Evolutionary conservation across 129 eudicot species (phyloP), one percentile per base, ranked within the genome.

Genomic region (Tagetes erecta): DNA sequence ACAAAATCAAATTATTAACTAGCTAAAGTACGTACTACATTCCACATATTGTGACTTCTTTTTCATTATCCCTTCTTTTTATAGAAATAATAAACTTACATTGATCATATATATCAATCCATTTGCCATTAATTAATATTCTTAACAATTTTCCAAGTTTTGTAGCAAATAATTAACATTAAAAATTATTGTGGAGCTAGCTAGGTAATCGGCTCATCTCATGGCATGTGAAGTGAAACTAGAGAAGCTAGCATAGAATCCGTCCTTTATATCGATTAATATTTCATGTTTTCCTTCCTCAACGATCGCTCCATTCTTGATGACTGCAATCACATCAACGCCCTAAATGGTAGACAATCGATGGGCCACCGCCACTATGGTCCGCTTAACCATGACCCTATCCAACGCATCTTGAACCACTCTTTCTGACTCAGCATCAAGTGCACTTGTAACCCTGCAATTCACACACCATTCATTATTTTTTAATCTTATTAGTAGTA

Each of bases 201-300:
- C 62, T 27, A 6, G 63, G 36, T 56, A 56, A 27, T 8, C 30
- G 36, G 36, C 27, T 27, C 36, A 59, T 5, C 27, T 27, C 36
- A 59, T 5, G 14, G 52, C 8, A 52, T 81, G 80, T 89, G 96
- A 70, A 89, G 87, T 6, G 90, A 77, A 27, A 87, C 72, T 36
- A 70, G 51, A 13, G 74, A 70, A 36, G n/a, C n/a, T n/a, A n/a
- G 74, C 74, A 59, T 59, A 59, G 6, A 31, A 3, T 4, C 66
- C 66, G 41, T 59, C 41, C 20, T 59, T 34, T 3, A 59, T 59
- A 11, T 59, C 8, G 0, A 59, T 59, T 59, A 59, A 11, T 8
- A 33, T 35, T 59, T 35, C 66, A 2, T 59, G 66, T 8, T 59
- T 34, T 11, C 66, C 40, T 59, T 59, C 11, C 41, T 59, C 66